Base-by-base conservation (phyloP, 1,284 basidiomycete genomes). In the Trametes versicolor region DNA sequence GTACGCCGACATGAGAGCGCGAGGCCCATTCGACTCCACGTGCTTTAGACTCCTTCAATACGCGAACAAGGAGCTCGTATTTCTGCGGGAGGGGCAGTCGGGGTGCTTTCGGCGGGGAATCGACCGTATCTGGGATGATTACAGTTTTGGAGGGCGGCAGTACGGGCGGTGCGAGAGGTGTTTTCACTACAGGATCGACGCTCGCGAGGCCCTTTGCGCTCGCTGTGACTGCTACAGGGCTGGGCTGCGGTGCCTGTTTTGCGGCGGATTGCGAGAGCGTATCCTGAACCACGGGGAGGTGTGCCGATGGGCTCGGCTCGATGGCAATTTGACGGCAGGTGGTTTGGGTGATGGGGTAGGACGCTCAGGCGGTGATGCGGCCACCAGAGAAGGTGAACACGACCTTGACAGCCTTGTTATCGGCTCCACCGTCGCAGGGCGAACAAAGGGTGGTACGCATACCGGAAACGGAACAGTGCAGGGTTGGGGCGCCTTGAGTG, bases 1-100 rank as follows among this genome's bases (percentile, higher is more conserved):
- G 76, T 6, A 73, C 0, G 2, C 79, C 81, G 23, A 88, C 71
- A 10, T 45, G 67, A 12, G 83, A 81, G 37, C 85, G 80, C 8
- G 77, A 72, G 10, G 83, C 78, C 50, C 29, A 10, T 21, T 29
- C 23, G 15, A 13, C 15, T 17, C 41, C 41, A n/a, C 41, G 41
- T 17, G 41, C 41, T 7, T 43, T 17, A 17, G 17, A 43, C 19
- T 43, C 41, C 17, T 43, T 17, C 41, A 43, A n/a, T 7, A 43
- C 41, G 41, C 41, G 41, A 17, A 43, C 19, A 17, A 43, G 41
- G 19, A 43, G 4, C 41, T 43, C 41, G 41, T 43, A 43, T 17
- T 43, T 43, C 19, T 43, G 1, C 41, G 41, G 15, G 41, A n/a
- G 4, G 19, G 17, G 41, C 17, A 43, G 41, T 17, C 6, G 6